A percentile compares a stretch with the other conserved stretches of the same genome.
These are phyloP conservation scores for Boletus edulis DNA, from an alignment of 768 basidiomycete genomes.

Conservation along the genomic window DNA sequence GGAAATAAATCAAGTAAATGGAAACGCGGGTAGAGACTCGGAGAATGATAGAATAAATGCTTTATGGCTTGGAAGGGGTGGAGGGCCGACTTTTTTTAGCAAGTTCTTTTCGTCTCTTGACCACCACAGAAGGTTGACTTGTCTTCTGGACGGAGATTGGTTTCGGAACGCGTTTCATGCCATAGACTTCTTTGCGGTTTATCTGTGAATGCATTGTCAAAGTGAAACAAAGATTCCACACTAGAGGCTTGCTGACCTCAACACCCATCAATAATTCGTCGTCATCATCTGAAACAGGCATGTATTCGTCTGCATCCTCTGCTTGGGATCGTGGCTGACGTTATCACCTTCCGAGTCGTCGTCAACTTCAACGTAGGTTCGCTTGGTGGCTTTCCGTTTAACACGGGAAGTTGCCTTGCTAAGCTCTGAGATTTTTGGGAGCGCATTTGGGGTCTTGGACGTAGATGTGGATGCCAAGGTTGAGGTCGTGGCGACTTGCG, in stretches of 20 bases:
- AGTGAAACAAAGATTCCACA: not conserved
- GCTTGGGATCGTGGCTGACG: conserved; percentile 6
- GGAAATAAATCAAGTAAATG: conserved; percentile 9
- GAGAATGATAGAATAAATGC: not conserved
- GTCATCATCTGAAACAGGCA: conserved; percentile 41
- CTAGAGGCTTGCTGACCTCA: conserved; percentile 40
- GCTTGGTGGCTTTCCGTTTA: conserved; percentile 25
- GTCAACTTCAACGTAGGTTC: conserved; percentile 32
- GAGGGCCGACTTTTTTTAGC: conserved; percentile 14
- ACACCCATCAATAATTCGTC: conserved; percentile 62
- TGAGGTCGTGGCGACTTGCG: conserved; percentile 15
- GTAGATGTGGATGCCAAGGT: conserved; percentile 6
- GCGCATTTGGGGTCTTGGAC: conserved; percentile 12
- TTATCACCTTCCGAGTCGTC: conserved; percentile 26
- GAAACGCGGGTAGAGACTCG: not conserved
- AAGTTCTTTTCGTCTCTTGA: conserved; percentile 23
- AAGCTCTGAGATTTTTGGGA: not conserved
- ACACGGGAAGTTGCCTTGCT: conserved; percentile 10
- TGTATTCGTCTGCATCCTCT: conserved; percentile 12
- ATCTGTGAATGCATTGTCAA: conserved; percentile 29
- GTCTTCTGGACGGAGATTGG: conserved; percentile 4
- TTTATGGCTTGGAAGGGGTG: conserved; percentile 9
- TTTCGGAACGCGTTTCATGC: conserved; percentile 27
- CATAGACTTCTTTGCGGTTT: conserved; percentile 38
- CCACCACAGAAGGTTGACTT: not conserved